Evolutionary conservation across 176 grass and related monocot genomes (phyloP), one percentile per base, ranked within the genome.

Genomic region (Bonia amplexicaulis): DNA sequence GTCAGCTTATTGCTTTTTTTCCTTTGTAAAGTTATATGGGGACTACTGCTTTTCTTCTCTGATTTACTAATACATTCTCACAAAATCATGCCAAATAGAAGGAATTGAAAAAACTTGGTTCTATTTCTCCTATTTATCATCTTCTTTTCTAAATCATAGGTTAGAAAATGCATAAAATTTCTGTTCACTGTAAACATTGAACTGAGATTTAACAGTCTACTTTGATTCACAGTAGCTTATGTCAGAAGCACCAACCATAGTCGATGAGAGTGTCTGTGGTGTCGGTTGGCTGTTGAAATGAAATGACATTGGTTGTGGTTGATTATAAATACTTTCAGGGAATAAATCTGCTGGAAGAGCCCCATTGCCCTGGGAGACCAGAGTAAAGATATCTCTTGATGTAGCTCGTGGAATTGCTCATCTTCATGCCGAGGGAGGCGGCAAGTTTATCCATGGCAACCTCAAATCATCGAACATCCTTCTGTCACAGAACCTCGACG

Each of bases 381-480:
- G 96, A 31, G 83, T 99, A 26, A 94, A 96, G 69, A 86, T 99
- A 57, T 93, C 88, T 17, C 77, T 96, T n/a, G 90, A 90, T 22
- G 88, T 85, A 65, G 96, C 96, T 8, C 90, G 71, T 19, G 96
- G 96, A 31, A 84, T 99, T 2, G 83, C 90, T 12, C 93, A 92
- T 82, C 80, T 96, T 67, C 96, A 99, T 80, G 71, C 74, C 1
- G 91, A 93, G 80, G 90, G 90, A 6, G 87, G 91, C n/a, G 96
- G 93, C 57, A 99, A 94, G 80, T 96, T 99, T 71, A 89, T 87
- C 83, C 96, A 99, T 52, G 93, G 96, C 78, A 96, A 96, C 69
- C 85, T 99, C 35, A 96, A 99, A 79, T 89, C 96, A 69, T 91
- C 90, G 0, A 99, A 99, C 55, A 76, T 99, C 27, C 96, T 98